Evolutionary conservation across 768 basidiomycete species (phyloP).

Genomic region (Mycena capillaripes): DNA sequence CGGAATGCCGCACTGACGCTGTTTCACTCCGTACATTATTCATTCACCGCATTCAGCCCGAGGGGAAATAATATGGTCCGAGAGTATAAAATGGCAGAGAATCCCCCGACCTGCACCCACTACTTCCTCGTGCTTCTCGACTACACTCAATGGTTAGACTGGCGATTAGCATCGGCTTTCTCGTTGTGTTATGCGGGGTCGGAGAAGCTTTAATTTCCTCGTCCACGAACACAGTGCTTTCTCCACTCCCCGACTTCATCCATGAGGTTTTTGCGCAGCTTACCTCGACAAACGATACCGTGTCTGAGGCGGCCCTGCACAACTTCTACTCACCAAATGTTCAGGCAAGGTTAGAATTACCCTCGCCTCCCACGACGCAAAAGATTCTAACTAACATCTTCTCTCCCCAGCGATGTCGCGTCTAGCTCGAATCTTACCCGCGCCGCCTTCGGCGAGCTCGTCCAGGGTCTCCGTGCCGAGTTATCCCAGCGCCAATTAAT

Average conservation of each 20-base stretch:
- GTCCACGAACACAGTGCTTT: not conserved
- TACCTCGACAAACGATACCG: not conserved
- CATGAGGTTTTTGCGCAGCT: slow-evolving; percentile 8
- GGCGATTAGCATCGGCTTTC: not conserved
- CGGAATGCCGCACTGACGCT: not conserved
- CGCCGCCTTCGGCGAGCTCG: not conserved
- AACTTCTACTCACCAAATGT: not conserved
- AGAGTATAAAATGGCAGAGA: not conserved
- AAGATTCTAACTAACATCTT: not conserved
- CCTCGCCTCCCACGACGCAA: not conserved
- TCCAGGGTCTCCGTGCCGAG: not conserved
- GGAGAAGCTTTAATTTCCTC: not conserved
- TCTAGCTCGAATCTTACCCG: not conserved
- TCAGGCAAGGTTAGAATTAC: not conserved
- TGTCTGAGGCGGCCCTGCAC: not conserved
- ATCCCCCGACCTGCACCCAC: not conserved
- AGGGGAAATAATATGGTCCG: not conserved
- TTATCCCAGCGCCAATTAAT: slow-evolving; percentile 1
- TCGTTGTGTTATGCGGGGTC: not conserved
- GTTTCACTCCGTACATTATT: not conserved
- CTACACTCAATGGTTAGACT: not conserved
- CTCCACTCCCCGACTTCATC: not conserved
- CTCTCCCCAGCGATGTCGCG: not conserved
- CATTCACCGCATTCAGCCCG: not conserved
- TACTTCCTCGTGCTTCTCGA: not conserved